Evolutionary conservation across 805 yeast genomes (phyloP).

Genomic region (Pichia insulana): DNA sequence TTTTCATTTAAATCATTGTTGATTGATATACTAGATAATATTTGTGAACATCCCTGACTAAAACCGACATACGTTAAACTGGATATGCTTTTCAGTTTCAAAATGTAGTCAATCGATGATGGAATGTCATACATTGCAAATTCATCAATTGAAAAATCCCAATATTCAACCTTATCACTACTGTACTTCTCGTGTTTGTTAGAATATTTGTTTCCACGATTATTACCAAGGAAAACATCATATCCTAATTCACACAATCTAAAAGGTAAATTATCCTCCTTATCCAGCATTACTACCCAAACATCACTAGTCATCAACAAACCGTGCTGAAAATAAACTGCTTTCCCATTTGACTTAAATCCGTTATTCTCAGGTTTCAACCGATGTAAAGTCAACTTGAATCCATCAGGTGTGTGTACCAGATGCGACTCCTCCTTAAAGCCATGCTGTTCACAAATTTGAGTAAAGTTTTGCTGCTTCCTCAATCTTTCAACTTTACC

Average conservation of each 20-base stretch:
- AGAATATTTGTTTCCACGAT: slow-evolving; percentile 88
- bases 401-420: slow-evolving; percentile 70
- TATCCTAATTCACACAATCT: slow-evolving; percentile 70
- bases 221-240: slow-evolving; percentile 93
- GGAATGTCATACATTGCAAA: slow-evolving; percentile 91
- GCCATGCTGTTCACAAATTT: slow-evolving; percentile 61
- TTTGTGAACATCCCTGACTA: slow-evolving; percentile 93
- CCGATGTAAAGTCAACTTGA: slow-evolving; percentile 67
- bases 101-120: slow-evolving; percentile 65
- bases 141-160: slow-evolving; percentile 92
- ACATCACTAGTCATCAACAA: slow-evolving; percentile 81
- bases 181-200: slow-evolving; percentile 56
- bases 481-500: slow-evolving; percentile 30
- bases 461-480: slow-evolving; percentile 46
- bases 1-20: slow-evolving; percentile 58
- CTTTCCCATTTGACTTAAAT: slow-evolving; percentile 31
- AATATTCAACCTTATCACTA: slow-evolving; percentile 42
- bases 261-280: slow-evolving; percentile 56
- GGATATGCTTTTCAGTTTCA: slow-evolving; percentile 38
- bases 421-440: slow-evolving; percentile 68
- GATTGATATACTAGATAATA: slow-evolving; percentile 72
- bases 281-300: slow-evolving; percentile 36
- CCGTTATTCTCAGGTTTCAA: slow-evolving; percentile 34
- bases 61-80: slow-evolving; percentile 74
- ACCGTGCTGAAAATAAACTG: slow-evolving; percentile 87